Conservation (phyloP, 257 asterid genomes). For the Ligustrum vulgare region DNA sequence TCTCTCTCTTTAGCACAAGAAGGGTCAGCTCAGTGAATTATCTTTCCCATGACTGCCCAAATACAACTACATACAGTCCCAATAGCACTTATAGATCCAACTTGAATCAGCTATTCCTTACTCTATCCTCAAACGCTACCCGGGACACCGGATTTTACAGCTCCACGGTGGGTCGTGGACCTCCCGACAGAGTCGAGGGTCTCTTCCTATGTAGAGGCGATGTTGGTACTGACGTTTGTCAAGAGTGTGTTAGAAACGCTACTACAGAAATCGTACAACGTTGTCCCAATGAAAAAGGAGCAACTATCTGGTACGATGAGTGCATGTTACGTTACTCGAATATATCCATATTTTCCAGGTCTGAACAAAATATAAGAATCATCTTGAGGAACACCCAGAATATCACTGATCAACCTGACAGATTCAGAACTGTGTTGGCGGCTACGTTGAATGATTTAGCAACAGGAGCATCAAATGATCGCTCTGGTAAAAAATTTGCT, state of each 20-base stretch:
- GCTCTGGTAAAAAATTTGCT: slow-evolving; percentile 7
- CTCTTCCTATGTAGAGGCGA: slow-evolving; percentile 17
- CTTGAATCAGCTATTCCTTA: slow-evolving; percentile 11
- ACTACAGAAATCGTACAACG: not conserved
- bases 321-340: slow-evolving; percentile 19
- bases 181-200: not conserved
- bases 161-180: not conserved
- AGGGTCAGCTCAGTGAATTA: not conserved
- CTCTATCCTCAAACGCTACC: slow-evolving; percentile 14
- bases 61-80: not conserved
- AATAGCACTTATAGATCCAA: slow-evolving; percentile 11
- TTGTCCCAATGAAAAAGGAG: not conserved
- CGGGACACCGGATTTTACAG: slow-evolving; percentile 3
- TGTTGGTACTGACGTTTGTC: not conserved
- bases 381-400: not conserved
- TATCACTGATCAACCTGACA: not conserved
- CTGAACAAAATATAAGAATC: not conserved
- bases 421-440: not conserved
- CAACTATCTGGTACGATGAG: not conserved
- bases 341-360: not conserved
- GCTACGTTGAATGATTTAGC: not conserved
- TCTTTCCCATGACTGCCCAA: not conserved
- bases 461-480: not conserved
- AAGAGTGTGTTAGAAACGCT: not conserved
- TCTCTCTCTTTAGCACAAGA: not conserved